Conservation (phyloP, 2,329 filamentous ascomycete species). For the Rhinocladiella similis region DNA sequence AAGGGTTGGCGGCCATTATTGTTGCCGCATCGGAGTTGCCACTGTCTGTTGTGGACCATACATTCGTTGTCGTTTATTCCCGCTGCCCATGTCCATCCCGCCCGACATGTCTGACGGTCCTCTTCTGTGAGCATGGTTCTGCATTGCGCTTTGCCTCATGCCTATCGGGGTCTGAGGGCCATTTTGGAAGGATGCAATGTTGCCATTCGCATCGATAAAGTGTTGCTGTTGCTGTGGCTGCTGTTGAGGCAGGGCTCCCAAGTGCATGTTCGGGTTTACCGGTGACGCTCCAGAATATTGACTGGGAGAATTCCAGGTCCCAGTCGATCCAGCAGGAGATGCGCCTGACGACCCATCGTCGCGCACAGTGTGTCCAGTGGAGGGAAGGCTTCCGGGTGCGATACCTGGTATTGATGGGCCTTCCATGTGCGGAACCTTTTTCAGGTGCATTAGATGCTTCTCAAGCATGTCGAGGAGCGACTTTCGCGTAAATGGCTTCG, state of each 20-base stretch:
- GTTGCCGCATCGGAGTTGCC: slow-evolving; percentile 24
- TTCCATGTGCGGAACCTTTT: slow-evolving; percentile 65
- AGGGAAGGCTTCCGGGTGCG: slow-evolving; percentile 50
- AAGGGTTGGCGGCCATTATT: no score
- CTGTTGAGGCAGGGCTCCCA: slow-evolving; percentile 15
- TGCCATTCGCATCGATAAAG: slow-evolving; percentile 21
- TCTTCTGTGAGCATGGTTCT: slow-evolving; percentile 18
- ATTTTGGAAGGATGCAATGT: slow-evolving; percentile 9
- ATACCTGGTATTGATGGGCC: slow-evolving; percentile 39
- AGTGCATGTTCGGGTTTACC: slow-evolving; percentile 47
- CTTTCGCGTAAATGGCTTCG: slow-evolving; percentile 92
- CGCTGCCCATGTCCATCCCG: slow-evolving; percentile 20
- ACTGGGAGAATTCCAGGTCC: slow-evolving; percentile 64
- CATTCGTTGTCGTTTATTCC: slow-evolving; percentile 23
- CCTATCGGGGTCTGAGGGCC: slow-evolving; percentile 23
- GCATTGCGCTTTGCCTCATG: slow-evolving; percentile 15
- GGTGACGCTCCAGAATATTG: slow-evolving; percentile 60
- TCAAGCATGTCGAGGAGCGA: slow-evolving; percentile 82
- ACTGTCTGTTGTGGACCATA: slow-evolving; percentile 22
- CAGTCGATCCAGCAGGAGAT: slow-evolving; percentile 58
- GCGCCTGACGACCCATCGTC: slow-evolving; percentile 64
- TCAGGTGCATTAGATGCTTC: slow-evolving; percentile 81
- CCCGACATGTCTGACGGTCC: slow-evolving; percentile 24
- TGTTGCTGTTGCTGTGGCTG: slow-evolving; percentile 18
- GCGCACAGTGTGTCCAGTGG: slow-evolving; percentile 58